Conservation (phyloP, 768 basidiomycete species). For the Boletus speciosus region DNA sequence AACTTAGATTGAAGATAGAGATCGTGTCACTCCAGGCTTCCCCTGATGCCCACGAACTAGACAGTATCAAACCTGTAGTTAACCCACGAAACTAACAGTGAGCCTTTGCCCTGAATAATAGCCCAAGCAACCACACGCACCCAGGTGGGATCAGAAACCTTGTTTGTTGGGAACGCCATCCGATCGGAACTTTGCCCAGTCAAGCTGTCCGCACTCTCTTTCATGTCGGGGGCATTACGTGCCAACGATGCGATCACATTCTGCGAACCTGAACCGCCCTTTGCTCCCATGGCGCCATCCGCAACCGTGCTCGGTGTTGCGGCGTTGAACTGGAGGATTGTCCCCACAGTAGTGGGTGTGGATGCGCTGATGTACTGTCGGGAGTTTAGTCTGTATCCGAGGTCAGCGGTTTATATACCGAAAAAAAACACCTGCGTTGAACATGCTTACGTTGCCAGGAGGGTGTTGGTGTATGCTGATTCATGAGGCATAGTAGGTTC, state of each 20-base stretch:
- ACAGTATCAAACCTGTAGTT: not conserved
- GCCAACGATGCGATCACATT: not conserved
- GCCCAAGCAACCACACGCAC: not conserved
- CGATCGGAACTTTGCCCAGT: not conserved
- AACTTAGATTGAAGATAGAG: not conserved
- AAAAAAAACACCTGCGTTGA: not conserved
- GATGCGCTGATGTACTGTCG: not conserved
- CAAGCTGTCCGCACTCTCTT: not conserved
- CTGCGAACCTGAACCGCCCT: not conserved
- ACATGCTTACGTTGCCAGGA: not conserved
- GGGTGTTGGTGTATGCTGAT: not conserved
- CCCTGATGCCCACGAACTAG: not conserved
- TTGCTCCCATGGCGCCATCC: too few relatives aligned
- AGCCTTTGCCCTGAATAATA: not conserved
- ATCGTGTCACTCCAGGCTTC: not conserved
- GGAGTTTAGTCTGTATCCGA: not conserved
- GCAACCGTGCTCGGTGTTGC: not conserved
- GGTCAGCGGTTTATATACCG: not conserved
- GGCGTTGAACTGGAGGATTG: not conserved
- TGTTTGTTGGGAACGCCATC: not conserved
- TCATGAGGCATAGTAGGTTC: too few relatives aligned
- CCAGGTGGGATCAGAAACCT: not conserved
- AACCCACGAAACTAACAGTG: not conserved
- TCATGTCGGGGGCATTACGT: not conserved
- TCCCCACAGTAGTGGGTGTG: not conserved